Evolutionary conservation across 179 eudicot species (phyloP), one percentile per base, ranked within the genome.

Genomic region (Spinacia oleracea): DNA sequence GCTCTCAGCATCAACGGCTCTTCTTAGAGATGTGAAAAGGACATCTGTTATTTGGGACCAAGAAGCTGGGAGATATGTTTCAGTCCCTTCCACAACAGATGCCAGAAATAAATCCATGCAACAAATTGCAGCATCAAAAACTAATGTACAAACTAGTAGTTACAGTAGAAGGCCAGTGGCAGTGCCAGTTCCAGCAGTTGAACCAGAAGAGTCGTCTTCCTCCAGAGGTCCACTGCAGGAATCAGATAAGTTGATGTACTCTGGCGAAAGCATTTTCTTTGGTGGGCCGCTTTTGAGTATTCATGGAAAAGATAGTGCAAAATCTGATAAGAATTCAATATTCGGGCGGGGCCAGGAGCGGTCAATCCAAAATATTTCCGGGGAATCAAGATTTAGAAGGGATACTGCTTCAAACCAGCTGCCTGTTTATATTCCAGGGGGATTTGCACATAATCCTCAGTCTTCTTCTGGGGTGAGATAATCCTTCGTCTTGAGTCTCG

Each of bases 31-130:
- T 72, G 87, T 91, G 34, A 91, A 89, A 76, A 86, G 92, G 83
- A 86, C 97, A 31, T 91, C 97, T 4, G 97, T 93, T 29, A 90
- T 95, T 15, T 95, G 98, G 97, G 98, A 95, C 83, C 97, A 93
- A 82, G 98, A 95, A 78, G 98, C 97, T 11, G 98, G 97, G 72
- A 82, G 98, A 79, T 95, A 95, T 55, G 91, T 95, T 42, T 95
- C 98, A 3, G 89, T 94, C 73, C 89, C 97, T 48, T 79, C 88
- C 48, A 84, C 97, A 35, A 83, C 89, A 73, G 96, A 90, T 72
- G 81, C 89, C 11, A 88, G 88, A 64, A 87, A 79, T 74, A 83
- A 83, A 81, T 11, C 81, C 6, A 59, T 83, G 45, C 81, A 81
- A 60, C 93, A 83, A 53, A 69, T 72, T 14, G 79, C 83, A 66